Evolutionary conservation across 805 yeast genomes (phyloP), one percentile per base, ranked within the genome.

Genomic region (Kuraishia floccosa): DNA sequence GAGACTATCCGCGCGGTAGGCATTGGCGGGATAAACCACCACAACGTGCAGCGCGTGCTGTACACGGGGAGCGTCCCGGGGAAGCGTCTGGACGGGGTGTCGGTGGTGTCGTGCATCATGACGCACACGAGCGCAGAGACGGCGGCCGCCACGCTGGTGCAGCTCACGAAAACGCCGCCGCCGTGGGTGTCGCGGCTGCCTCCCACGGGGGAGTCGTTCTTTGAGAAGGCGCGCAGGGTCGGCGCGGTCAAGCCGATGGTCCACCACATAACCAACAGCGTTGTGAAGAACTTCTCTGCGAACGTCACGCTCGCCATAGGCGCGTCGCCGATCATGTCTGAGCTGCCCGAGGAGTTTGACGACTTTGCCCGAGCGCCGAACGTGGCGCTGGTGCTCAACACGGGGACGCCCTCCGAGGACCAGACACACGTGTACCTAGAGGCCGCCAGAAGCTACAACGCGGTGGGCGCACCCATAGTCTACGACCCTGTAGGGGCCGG

Each of bases 401-500:
- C 87, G 17, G 95, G 95, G 1, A 80, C 93, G 0, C 74, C 76
- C 0, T 65, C 68, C 0, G 54, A 64, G 1, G 55, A 42, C 3
- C 52, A 59, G 25, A 44, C 71, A 36, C 54, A 52, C 0, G 55
- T 64, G 34, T 68, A 69, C 37, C 40, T 58, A 15, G 42, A 46
- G 3, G 94, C 89, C 0, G 50, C 79, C 13, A 46, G 47, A 7
- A 68, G 65, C 0, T 84, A 86, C 48, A 79, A 78, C 45, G 47
- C 44, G 10, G 41, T 50, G 10, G 68, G 69, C 3, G 60, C 65
- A 27, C 87, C 83, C 3, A 66, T 86, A 20, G 71, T 86, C 0
- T 76, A 80, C 41, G 96, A 86, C 50, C 96, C 96, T 1, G 95
- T 86, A n/a, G 96, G 86, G 1, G 84, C 78, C 24, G 94, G 94